Percentiles rank a stretch among this genome's conserved stretches.
Conservation (phyloP, 331 rosid genomes). For the Malus hybrid region DNA sequence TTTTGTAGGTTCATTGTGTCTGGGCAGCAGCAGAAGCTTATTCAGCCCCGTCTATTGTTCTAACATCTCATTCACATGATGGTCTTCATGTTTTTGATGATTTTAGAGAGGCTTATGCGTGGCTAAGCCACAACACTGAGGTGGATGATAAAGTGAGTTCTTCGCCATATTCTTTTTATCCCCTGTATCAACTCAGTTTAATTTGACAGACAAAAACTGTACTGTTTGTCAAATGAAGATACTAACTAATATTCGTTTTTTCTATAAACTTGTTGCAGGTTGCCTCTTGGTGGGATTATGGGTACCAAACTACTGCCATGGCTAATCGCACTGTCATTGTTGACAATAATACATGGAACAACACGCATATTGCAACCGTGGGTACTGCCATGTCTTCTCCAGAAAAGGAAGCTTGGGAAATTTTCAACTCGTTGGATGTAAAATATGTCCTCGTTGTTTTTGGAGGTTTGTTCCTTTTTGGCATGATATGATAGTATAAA, state of each 20-base stretch:
- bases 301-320: constrained; percentile 99
- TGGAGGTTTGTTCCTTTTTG: constrained; percentile 70
- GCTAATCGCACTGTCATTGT: constrained; percentile 99
- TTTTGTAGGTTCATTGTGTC: constrained; percentile 82
- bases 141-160: constrained; percentile 87
- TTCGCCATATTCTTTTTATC: background rate
- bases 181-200: background rate
- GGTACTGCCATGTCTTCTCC: constrained; percentile 99
- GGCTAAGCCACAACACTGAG: constrained; percentile 98
- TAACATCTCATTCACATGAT: constrained; percentile 72
- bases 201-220: background rate
- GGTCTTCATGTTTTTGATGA: constrained; percentile 99
- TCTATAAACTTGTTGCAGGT: constrained; percentile 47
- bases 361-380: constrained; percentile 98
- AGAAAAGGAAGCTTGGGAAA: constrained; percentile 99
- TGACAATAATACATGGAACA: constrained; percentile 99
- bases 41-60: constrained; percentile 98
- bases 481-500: background rate
- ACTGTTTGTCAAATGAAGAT: background rate
- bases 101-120: constrained; percentile 97
- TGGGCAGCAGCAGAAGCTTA: constrained; percentile 99
- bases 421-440: constrained; percentile 91
- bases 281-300: constrained; percentile 99
- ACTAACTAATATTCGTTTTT: constrained; percentile 6
- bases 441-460: constrained; percentile 98